phyloP scores from a whole-genome alignment of 169 alveolate species.

The Plasmodium gaboni region DNA sequence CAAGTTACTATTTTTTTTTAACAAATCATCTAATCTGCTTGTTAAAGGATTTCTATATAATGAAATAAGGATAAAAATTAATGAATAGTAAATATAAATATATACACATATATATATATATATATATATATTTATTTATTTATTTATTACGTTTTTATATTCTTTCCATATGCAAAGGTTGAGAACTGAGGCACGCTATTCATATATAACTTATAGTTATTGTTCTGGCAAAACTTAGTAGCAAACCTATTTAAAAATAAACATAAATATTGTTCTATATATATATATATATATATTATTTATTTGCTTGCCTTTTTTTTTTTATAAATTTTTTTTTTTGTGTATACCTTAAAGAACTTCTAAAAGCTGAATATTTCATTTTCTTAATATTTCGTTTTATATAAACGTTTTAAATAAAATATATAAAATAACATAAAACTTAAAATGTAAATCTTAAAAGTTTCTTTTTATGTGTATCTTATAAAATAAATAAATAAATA shows the following conservation, averaged over 20 bases:
- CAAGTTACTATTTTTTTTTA: conserved; percentile 46
- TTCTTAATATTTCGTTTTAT: conserved; percentile 15
- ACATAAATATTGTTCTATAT: not conserved
- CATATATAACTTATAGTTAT: conserved; percentile 58
- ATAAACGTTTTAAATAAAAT: not conserved
- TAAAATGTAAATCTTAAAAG: too few species aligned
- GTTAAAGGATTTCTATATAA: conserved; percentile 59
- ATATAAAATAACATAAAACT: too few species aligned
- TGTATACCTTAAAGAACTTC: conserved; percentile 61
- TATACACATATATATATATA: not conserved
- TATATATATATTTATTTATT: not conserved
- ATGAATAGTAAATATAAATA: not conserved
- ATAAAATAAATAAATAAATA: too few species aligned
- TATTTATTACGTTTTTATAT: conserved; percentile 50
- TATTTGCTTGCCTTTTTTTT: not conserved
- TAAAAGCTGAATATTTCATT: conserved; percentile 75
- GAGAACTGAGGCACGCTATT: conserved; percentile 77
- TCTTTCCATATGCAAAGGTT: conserved; percentile 66
- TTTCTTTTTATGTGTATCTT: too few species aligned
- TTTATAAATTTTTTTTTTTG: not conserved
- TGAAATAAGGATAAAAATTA: conserved; percentile 1
- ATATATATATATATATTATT: not conserved
- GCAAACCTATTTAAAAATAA: conserved; percentile 44
- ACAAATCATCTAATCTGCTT: conserved; percentile 68
- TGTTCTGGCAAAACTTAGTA: conserved; percentile 27